Evolutionary conservation across 352 stramenopile genomes (phyloP), one percentile per base, ranked within the genome.

Genomic region (Thraustochytrium sp.): DNA sequence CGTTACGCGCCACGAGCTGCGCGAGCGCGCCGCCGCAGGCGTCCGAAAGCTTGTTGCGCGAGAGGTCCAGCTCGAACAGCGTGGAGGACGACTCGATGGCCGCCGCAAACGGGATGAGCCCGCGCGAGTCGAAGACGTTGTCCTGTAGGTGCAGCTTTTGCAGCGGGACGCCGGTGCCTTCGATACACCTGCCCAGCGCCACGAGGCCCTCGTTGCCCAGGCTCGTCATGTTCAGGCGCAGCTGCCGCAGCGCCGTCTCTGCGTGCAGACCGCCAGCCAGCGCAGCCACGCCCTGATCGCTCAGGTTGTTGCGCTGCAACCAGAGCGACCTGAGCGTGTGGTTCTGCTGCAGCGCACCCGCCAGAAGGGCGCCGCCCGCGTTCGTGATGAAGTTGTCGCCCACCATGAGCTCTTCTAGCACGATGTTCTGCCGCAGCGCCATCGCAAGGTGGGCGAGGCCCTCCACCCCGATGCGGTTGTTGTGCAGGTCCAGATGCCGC

Each of bases 341-440:
- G 48, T 84, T 84, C 9, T 49, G 68, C 34, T 21, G 13, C 8
- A 84, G 51, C 2, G 65, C 31, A 4, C 2, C 29, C 0, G 31
- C 38, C 16, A 84, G 18, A 2, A 18, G 31, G 11, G 29, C 37
- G 37, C 76, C 68, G 37, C 56, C 76, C n/a, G 36, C 55, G 40
- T 63, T 36, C 21, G n/a, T 77, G 53, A 84, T 77, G 18, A 54
- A 59, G 23, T 64, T 84, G 29, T 77, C 36, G n/a, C 40, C 49
- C 2, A 84, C 40, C 13, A 68, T 55, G n/a, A 84, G 48, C 26
- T 63, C 38, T 11, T 42, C 55, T 36, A 74, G 23, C 21, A 40
- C 21, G 8, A 56, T 77, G 53, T 84, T 84, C 13, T 23, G 23
- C 76, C 51, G 51, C 2, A 84, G 56, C 0, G 59, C 76, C 21